Evolutionary conservation across 495 filamentous ascomycete genomes (phyloP), one percentile per base, ranked within the genome.

Genomic region (Hyaloscypha variabilis): DNA sequence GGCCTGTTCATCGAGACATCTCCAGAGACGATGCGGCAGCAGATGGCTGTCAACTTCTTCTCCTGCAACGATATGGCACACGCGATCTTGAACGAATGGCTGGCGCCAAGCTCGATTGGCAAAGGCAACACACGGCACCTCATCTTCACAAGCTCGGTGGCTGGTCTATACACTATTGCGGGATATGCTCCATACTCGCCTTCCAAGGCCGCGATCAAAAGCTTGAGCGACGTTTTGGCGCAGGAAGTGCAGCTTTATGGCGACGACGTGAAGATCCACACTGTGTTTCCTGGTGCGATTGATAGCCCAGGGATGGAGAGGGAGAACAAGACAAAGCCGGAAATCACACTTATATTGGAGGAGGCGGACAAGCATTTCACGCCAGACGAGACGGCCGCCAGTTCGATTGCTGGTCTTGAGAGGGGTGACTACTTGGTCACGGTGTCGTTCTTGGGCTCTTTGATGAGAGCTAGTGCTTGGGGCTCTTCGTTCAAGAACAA

Each of bases 11-110:
- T 91, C 65, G 91, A 97, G 64, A 84, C 83, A 19, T 77, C 85
- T 25, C 72, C 89, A n/a, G 73, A 86, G 25, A 81, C 80, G 14
- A 77, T 94, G 63, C 84, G 88, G 25, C 77, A 83, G 70, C 93
- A 97, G 77, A 96, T 97, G 87, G 90, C 93, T 73, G 87, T 90
- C 50, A 95, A 98, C 73, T 99, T 93, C 79, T 96, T 90, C 83
- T 90, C 93, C 39, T 86, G 86, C n/a, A 89, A 90, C 50, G 92
- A 96, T 73, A 91, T 94, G 71, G 91, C 94, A 49, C 92, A 96
- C 73, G 85, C 85, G 13, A 76, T 84, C 6, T 75, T 93, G 23
- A 79, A 77, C 29, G 75, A 81, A 54, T 88, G 90, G 83, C 84
- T 90, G 52, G 77, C 77, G 8, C 81, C 88, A 8, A 73, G 77